phyloP scores from a whole-genome alignment of 2,329 filamentous ascomycete species.

The Amphichorda felina region DNA sequence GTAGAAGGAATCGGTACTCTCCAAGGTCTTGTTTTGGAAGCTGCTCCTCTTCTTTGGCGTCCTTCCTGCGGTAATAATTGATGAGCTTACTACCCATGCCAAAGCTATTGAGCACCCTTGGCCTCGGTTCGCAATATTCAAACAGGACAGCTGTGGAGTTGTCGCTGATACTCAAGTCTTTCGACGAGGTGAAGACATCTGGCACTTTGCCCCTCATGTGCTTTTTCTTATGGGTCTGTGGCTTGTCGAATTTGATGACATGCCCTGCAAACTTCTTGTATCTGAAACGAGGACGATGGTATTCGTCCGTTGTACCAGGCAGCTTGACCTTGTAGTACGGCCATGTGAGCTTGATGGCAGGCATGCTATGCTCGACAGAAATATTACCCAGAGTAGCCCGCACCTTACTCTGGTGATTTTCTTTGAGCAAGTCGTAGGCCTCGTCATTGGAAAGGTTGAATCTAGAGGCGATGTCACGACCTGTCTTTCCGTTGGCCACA shows the following conservation, averaged over 20 bases:
- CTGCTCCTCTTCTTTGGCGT: slow-evolving; percentile 57
- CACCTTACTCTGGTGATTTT: slow-evolving; percentile 94
- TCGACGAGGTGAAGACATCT: slow-evolving; percentile 67
- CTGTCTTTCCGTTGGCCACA: slow-evolving; percentile 56
- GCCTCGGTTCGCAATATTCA: slow-evolving; percentile 92
- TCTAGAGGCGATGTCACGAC: slow-evolving; percentile 62
- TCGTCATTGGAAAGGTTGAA: slow-evolving; percentile 97
- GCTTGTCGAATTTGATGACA: slow-evolving; percentile 59
- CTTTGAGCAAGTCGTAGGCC: slow-evolving; percentile 89
- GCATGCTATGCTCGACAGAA: slow-evolving; percentile 88
- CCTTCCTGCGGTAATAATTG: slow-evolving; percentile 89
- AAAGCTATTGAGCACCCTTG: slow-evolving; percentile 85
- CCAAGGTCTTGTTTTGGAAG: slow-evolving; percentile 76
- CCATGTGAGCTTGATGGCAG: slow-evolving; percentile 82
- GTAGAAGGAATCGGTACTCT: slow-evolving; percentile 76
- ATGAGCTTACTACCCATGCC: slow-evolving; percentile 94
- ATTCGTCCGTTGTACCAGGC: slow-evolving; percentile 61
- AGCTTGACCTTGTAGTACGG: slow-evolving; percentile 91
- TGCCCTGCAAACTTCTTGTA: slow-evolving; percentile 58
- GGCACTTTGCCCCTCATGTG: slow-evolving; percentile 69
- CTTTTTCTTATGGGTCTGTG: slow-evolving; percentile 68
- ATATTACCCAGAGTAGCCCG: slow-evolving; percentile 84
- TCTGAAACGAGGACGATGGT: slow-evolving; percentile 69
- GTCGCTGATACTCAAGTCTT: slow-evolving; percentile 76
- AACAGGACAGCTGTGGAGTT: slow-evolving; percentile 81